phyloP scores from a whole-genome alignment of 495 filamentous ascomycete genomes.

The Sabuloglossum arenarium region DNA sequence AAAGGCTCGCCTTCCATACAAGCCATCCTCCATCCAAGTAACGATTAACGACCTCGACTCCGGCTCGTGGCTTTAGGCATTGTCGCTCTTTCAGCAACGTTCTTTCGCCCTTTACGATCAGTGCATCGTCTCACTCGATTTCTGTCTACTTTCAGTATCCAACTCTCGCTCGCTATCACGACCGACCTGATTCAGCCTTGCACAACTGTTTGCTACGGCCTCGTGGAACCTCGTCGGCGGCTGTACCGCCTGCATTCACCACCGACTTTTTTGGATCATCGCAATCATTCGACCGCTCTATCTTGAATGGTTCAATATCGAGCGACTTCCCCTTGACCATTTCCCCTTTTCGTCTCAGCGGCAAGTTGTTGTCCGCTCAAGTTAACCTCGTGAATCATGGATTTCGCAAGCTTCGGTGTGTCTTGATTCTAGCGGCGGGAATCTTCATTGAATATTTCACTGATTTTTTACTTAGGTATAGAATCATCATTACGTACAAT shows the following conservation, averaged over 20 bases:
- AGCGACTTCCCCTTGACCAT: not conserved
- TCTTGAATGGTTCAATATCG: not conserved
- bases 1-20: not conserved
- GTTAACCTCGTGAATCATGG: not conserved
- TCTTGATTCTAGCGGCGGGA: not conserved
- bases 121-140: not conserved
- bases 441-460: not conserved
- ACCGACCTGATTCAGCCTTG: not conserved
- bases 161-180: not conserved
- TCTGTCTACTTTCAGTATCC: not conserved
- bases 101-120: not conserved
- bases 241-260: not conserved
- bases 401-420: not conserved
- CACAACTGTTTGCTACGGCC: not conserved
- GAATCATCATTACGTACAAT: slow-evolving; percentile 12
- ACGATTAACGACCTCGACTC: not conserved
- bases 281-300: too few species aligned
- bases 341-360: not conserved
- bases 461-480: not conserved
- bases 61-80: not conserved
- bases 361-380: not conserved
- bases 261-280: not conserved
- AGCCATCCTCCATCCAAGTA: not conserved
- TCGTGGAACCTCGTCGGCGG: not conserved
- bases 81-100: not conserved